Base-by-base conservation (phyloP, 495 filamentous ascomycete species). In the Daldinia grandis region DNA sequence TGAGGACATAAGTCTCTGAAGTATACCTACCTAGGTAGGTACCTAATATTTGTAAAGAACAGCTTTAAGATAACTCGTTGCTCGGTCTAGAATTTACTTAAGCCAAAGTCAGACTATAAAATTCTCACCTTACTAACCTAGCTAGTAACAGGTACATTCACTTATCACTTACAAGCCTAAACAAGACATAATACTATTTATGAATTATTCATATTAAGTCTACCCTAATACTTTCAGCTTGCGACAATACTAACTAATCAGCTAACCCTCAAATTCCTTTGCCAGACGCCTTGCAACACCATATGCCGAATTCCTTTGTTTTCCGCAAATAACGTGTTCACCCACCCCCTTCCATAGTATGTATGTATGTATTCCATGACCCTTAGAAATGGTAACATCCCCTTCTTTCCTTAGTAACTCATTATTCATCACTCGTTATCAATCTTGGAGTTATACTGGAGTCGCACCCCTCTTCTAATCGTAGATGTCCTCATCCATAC, bases 401-500 rank as follows among this genome's bases (percentile, higher is more conserved):
- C 19, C 9, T 12, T 4, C 19, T 9, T 47, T 47, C 42, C 42
- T 10, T 24, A 47, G 10, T 47, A 40, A 5, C 47, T 65, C 60
- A 35, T 69, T 14, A 70, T 44, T 61, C 57, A 55, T 62, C 19
- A 17, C 5, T 65, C 55, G 17, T 59, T 10, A 19, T 53, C 56
- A 59, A 59, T 66, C 25, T 17, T 24, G 30, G 7, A 17, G 15
- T 42, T 5, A 3, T 33, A 17, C 6, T 28, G 12, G 28, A 25
- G 12, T 28, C n/a, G 19, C 5, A 4, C 17, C 33, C 30, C 51
- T 17, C 35, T 40, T 75, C 57, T 81, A 79, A 59, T 91, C 87
- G 79, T 94, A 94, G 33, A 94, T 86, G 62, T 87, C 85, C 70
- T 87, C 85, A 76, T 93, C 92, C 89, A 92, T 91, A 64, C 89